These are phyloP conservation scores for Pyricularia grisea DNA, from an alignment of 2,329 filamentous ascomycete species.

Conservation along the genomic window DNA sequence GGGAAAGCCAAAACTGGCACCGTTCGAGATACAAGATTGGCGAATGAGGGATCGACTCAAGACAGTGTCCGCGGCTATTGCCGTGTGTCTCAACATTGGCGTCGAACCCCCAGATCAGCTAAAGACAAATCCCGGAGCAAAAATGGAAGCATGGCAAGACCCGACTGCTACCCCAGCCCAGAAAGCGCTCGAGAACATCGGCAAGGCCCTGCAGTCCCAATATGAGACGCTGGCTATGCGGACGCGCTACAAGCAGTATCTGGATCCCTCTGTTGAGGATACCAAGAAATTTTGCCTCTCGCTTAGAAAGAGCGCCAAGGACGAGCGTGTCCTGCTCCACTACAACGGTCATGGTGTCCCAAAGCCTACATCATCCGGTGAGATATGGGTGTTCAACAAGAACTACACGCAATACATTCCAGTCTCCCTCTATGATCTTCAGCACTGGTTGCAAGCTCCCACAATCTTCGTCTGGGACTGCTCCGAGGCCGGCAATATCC, in stretches of 20 bases:
- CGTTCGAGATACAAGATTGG: conserved; percentile 76
- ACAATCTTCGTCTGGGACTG: conserved; percentile 98
- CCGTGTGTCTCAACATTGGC: conserved; percentile 92
- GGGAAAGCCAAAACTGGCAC: conserved; percentile 67
- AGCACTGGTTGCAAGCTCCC: conserved; percentile 90
- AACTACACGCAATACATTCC: conserved; percentile 99
- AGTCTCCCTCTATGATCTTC: conserved; percentile 87
- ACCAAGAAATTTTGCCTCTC: conserved; percentile 94
- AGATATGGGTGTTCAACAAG: conserved; percentile 99
- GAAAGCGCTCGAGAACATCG: conserved; percentile 88
- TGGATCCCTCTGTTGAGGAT: conserved; percentile 94
- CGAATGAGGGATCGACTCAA: conserved; percentile 94
- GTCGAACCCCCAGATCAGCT: conserved; percentile 96
- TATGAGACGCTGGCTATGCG: conserved; percentile 93
- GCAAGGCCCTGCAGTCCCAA: conserved; percentile 89
- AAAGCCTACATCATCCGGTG: conserved; percentile 86
- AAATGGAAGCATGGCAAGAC: conserved; percentile 95
- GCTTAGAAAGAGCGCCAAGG: conserved; percentile 83
- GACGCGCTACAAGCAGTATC: conserved; percentile 94
- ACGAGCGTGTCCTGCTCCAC: conserved; percentile 92
- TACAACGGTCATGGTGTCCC: conserved; percentile 98
- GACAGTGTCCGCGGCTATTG: conserved; percentile 89
- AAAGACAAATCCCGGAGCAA: conserved; percentile 87
- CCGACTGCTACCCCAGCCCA: conserved; percentile 70
- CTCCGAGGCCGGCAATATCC: conserved; percentile 90